Conservation (phyloP, 192 early-diverging fungal species). For the Chytriomyces sp. region DNA sequence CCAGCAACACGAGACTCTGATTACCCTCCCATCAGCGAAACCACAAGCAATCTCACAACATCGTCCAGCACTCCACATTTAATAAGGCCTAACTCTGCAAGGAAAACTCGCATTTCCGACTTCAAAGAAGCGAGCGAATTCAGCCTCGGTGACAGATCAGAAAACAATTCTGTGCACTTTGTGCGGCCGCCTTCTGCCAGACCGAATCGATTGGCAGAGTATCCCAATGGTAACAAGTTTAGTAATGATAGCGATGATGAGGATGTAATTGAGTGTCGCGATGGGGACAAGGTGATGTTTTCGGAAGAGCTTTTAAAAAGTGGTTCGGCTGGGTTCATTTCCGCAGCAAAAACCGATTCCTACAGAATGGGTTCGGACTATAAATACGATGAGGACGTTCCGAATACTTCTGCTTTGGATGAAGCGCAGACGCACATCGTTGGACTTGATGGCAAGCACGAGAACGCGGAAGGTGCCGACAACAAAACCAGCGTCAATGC, state of each 20-base stretch:
- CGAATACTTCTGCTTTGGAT: neutral
- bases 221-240: neutral
- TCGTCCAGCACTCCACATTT: neutral
- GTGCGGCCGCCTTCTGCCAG: conserved; percentile 13
- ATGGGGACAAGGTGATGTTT: neutral
- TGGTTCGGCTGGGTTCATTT: neutral
- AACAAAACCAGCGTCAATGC: neutral
- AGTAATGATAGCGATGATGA: conserved; percentile 19
- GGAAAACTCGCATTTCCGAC: conserved; percentile 5
- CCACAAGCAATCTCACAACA: conserved; percentile 30
- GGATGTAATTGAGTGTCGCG: neutral
- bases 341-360: neutral
- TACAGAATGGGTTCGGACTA: neutral
- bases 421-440: neutral
- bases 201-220: conserved; percentile 1
- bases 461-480: neutral
- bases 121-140: conserved; percentile 4
- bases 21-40: conserved; percentile 50
- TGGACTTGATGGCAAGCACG: neutral
- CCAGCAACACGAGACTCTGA: conserved; percentile 47
- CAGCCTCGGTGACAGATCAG: neutral
- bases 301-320: neutral
- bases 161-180: conserved; percentile 12
- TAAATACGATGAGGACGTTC: neutral
- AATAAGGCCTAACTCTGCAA: conserved; percentile 8